phyloP scores from a whole-genome alignment of 768 basidiomycete species.

The Austroboletus eburneus region DNA sequence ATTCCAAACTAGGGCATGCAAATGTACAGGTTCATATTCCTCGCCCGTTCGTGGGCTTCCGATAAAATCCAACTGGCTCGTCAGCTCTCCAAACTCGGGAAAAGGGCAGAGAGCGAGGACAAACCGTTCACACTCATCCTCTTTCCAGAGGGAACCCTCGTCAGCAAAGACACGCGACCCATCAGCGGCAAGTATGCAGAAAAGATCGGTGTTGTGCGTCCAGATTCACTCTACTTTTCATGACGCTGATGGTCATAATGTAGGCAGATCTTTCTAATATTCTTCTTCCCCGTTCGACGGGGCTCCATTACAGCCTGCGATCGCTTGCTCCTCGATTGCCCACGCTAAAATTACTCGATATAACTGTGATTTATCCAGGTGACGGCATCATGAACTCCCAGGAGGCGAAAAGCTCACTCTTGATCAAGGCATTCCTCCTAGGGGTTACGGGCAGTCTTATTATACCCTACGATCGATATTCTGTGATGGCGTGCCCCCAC shows the following conservation, averaged over 20 bases:
- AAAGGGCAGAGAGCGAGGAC: constrained; percentile 60
- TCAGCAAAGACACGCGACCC: constrained; percentile 81
- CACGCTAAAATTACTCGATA: constrained; percentile 77
- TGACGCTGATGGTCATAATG: constrained; percentile 6
- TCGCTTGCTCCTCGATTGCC: constrained; percentile 76
- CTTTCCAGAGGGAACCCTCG: constrained; percentile 95
- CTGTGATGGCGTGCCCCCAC: constrained; percentile 74
- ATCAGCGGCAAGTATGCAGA: constrained; percentile 85
- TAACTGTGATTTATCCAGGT: constrained; percentile 92
- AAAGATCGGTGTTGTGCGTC: constrained; percentile 81
- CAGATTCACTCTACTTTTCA: background rate
- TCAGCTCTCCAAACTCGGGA: constrained; percentile 65
- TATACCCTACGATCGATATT: constrained; percentile 92
- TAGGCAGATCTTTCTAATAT: constrained; percentile 77
- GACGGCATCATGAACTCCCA: constrained; percentile 2
- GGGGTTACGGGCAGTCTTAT: constrained; percentile 80
- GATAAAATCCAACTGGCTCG: constrained; percentile 66
- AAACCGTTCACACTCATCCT: constrained; percentile 78
- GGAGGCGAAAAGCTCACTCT: background rate
- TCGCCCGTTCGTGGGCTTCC: constrained; percentile 86
- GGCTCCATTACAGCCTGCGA: constrained; percentile 79
- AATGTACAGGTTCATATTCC: constrained; percentile 91
- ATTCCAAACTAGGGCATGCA: constrained; percentile 69
- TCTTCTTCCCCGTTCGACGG: constrained; percentile 92
- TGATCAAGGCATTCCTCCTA: constrained; percentile 63